A percentile compares a stretch with the other conserved stretches of the same genome.
These are phyloP conservation scores for Kluyveromyces siamensis DNA, from an alignment of 805 yeast species.

Conservation along the genomic window DNA sequence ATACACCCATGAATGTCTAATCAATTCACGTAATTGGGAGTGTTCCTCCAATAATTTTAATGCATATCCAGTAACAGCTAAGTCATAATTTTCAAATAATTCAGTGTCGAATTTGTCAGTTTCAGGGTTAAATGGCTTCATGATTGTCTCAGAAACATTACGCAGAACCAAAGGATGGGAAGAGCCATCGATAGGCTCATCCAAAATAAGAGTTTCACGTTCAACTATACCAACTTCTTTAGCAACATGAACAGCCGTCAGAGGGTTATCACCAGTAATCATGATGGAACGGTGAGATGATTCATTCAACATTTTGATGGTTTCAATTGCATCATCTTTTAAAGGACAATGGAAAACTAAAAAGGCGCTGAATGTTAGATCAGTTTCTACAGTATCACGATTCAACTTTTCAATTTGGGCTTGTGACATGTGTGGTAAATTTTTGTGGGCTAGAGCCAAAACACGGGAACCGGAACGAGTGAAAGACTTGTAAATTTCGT, in stretches of 20 bases:
- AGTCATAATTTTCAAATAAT: slow-evolving; percentile 62
- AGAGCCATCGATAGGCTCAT: slow-evolving; percentile 56
- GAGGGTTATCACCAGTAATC: slow-evolving; percentile 98
- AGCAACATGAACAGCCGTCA: slow-evolving; percentile 97
- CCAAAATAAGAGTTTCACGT: slow-evolving; percentile 77
- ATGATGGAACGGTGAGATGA: slow-evolving; percentile 92
- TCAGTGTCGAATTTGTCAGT: slow-evolving; percentile 32
- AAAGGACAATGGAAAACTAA: slow-evolving; percentile 96
- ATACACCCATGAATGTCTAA: slow-evolving; percentile 91
- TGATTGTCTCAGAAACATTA: slow-evolving; percentile 66
- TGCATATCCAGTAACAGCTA: slow-evolving; percentile 92
- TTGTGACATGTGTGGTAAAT: slow-evolving; percentile 44
- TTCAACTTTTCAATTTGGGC: slow-evolving; percentile 47
- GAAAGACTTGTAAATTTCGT: slow-evolving; percentile 75
- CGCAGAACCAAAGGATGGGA: slow-evolving; percentile 64
- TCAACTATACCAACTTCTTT: slow-evolving; percentile 83
- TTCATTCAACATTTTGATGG: slow-evolving; percentile 86
- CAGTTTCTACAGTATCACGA: slow-evolving; percentile 70
- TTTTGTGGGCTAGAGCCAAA: slow-evolving; percentile 85
- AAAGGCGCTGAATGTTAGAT: slow-evolving; percentile 79
- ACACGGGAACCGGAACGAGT: slow-evolving; percentile 97
- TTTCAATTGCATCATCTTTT: slow-evolving; percentile 85
- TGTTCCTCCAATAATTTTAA: slow-evolving; percentile 57
- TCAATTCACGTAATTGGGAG: slow-evolving; percentile 57
- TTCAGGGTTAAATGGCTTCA: slow-evolving; percentile 56